Base-by-base conservation (phyloP, 2,329 filamentous ascomycete species). In the Aureobasidium uvarum region DNA sequence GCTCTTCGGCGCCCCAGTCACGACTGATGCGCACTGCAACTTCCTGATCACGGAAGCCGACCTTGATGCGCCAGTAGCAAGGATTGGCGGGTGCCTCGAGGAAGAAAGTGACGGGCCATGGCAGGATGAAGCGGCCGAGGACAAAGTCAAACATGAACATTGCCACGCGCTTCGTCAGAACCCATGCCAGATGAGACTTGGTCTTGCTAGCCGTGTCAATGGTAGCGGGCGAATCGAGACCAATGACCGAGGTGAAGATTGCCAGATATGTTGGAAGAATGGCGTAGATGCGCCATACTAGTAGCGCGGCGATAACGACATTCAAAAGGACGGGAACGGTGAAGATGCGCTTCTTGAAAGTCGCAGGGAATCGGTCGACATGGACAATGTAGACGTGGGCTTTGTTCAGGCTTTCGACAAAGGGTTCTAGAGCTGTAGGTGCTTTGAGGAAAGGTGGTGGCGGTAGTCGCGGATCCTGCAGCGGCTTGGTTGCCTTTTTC, bases 311-410 rank as follows among this genome's bases (percentile, higher is more conserved):
- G 66, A 97, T 86, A 70, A 80, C 77, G 39, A 89, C 66, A 77
- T 97, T 97, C 78, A 96, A 86, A 20, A 87, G 76, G 20, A 92
- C 82, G 18, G 93, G 92, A 0, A 96, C 87, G 55, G 86, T 72
- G 77, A 96, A 97, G 72, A 96, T 89, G 72, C 91, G 89, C 74
- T 85, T 85, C 79, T 97, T 97, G 78, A 93, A 86, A 33, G 83
- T 81, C 23, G 78, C 77, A 0, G 88, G 86, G 68, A 89, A 87
- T 67, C 78, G 79, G 81, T 97, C 93, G 77, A 96, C 81, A 80
- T 96, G 92, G 36, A 89, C 83, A 72, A 97, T 85, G 83, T 97
- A 96, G 74, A 96, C 84, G 76, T 91, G 86, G 65, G 84, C 79
- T 65, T 84, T 81, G 66, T 86, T 84, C 67, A 96, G 86, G 50